Evolutionary conservation across 2,329 filamentous ascomycete genomes (phyloP).

Genomic region (Cladosporium sp.): DNA sequence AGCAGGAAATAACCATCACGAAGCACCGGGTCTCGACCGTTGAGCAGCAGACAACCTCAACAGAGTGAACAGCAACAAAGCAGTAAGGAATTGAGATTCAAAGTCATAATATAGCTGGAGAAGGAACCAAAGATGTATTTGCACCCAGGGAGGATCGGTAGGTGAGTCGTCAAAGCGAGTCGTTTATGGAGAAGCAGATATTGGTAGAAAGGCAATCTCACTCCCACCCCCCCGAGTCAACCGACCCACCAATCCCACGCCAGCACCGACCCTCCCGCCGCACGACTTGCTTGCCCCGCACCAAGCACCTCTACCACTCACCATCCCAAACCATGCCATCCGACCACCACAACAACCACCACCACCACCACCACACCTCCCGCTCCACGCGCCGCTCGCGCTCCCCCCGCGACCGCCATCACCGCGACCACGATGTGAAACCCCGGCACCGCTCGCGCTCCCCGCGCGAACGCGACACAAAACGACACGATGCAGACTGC

Average conservation of each 20-base stretch:
- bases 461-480: conserved; percentile 14
- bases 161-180: not conserved
- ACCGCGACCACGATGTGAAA: conserved; percentile 16
- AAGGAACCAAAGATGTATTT: not conserved
- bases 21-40: not conserved
- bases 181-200: too few relatives aligned
- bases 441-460: conserved; percentile 22
- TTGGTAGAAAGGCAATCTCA: too few relatives aligned
- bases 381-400: conserved; percentile 14
- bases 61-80: not conserved
- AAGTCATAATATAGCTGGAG: not conserved
- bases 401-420: conserved; percentile 13
- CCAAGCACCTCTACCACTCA: too few relatives aligned
- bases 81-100: not conserved
- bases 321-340: not conserved
- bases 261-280: too few relatives aligned
- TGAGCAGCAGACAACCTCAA: not conserved
- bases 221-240: too few relatives aligned
- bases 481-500: too few relatives aligned
- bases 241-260: too few relatives aligned
- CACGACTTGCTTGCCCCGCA: too few relatives aligned
- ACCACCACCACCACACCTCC: conserved; percentile 1
- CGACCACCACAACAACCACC: not conserved
- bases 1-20: too few relatives aligned
- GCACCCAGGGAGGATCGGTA: not conserved